Evolutionary conservation across 345 rosid genomes (phyloP).

Genomic region (Camelina hispida): DNA sequence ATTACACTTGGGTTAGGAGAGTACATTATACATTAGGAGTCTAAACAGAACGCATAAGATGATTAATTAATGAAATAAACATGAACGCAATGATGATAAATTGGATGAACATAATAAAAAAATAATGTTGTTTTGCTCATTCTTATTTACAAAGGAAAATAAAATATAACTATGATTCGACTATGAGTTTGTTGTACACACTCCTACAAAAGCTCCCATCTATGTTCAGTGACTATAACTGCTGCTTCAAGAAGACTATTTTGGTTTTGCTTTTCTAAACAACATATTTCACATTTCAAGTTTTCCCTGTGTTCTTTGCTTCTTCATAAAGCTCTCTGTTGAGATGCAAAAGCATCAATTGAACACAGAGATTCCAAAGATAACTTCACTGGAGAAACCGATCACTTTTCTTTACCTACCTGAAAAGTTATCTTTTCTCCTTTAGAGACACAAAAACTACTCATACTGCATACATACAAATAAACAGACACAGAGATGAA

Average conservation of each 20-base stretch:
- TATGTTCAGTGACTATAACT: background rate
- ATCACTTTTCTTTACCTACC: constrained; percentile 39
- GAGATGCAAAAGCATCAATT: background rate
- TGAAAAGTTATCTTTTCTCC: constrained; percentile 41
- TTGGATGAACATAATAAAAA: background rate
- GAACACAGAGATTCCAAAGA: constrained; percentile 40
- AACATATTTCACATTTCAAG: constrained; percentile 7
- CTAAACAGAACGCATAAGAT: background rate
- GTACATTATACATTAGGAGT: background rate
- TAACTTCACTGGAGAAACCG: constrained; percentile 12
- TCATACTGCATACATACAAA: constrained; percentile 25
- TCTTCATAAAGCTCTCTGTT: constrained; percentile 25
- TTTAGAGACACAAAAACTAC: constrained; percentile 28
- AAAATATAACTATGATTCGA: too few species aligned
- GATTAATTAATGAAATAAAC: background rate
- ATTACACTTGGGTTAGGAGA: background rate
- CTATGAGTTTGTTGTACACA: too few species aligned
- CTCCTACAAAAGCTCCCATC: too few species aligned
- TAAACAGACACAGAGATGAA: background rate
- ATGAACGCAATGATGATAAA: background rate
- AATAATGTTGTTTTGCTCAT: background rate
- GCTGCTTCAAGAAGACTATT: constrained; percentile 12
- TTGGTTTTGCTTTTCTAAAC: background rate
- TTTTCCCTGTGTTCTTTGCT: constrained; percentile 40
- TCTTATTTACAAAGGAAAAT: background rate